Percentiles rank a stretch among this genome's conserved stretches.
These are phyloP conservation scores for Powellomyces hirtus DNA, from an alignment of 192 early-diverging fungal species.

Conservation along the genomic window DNA sequence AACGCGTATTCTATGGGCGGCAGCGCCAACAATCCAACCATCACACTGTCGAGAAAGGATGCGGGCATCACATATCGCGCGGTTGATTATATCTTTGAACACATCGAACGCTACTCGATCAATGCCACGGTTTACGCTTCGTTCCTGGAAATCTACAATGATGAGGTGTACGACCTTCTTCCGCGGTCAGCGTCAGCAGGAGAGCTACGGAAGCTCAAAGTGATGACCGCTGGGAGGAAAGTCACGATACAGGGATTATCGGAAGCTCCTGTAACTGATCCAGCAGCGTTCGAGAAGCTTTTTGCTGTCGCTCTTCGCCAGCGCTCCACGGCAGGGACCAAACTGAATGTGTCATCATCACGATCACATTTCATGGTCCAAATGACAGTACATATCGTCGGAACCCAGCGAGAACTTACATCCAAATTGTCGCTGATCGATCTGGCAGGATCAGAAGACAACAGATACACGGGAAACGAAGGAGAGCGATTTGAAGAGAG, in stretches of 20 bases:
- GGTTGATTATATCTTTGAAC: slow-evolving; percentile 22
- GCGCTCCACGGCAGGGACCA: slow-evolving; percentile 24
- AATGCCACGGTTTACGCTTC: slow-evolving; percentile 7
- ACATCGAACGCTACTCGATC: background rate
- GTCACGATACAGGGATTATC: slow-evolving; percentile 20
- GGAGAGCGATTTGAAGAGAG: slow-evolving; percentile 28
- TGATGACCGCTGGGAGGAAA: slow-evolving; percentile 21
- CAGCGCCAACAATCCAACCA: background rate
- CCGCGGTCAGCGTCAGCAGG: background rate
- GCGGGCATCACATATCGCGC: slow-evolving; percentile 34
- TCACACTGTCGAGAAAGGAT: background rate
- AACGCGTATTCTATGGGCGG: slow-evolving; percentile 57
- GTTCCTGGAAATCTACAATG: slow-evolving; percentile 85
- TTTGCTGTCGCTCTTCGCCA: slow-evolving; percentile 18
- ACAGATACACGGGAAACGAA: slow-evolving; percentile 25
- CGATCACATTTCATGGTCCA: slow-evolving; percentile 34
- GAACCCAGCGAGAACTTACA: slow-evolving; percentile 1
- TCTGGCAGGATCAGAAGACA: slow-evolving; percentile 28
- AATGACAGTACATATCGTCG: slow-evolving; percentile 4
- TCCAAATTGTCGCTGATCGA: slow-evolving; percentile 26
- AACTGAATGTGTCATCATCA: slow-evolving; percentile 22
- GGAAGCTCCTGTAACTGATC: slow-evolving; percentile 1
- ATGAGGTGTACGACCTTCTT: slow-evolving; percentile 90
- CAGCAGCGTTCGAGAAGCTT: slow-evolving; percentile 19
- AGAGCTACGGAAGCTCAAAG: slow-evolving; percentile 21